Base-by-base conservation (phyloP, 768 basidiomycete species). In the Boletales sp. region DNA sequence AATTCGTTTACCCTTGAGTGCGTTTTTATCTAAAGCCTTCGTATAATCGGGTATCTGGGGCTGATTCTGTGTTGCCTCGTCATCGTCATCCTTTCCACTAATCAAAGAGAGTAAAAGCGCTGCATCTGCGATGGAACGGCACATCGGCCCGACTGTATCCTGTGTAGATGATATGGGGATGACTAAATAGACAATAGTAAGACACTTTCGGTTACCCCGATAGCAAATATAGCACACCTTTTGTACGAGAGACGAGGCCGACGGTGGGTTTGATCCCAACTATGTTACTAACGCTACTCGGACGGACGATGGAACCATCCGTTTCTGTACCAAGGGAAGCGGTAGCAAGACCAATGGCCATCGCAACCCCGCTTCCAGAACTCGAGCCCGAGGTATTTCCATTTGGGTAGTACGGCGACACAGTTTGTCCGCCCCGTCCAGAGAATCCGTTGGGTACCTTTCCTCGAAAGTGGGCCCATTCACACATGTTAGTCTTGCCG, bases 111-210 rank as follows among this genome's bases (percentile, higher is more conserved):
- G 69, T 1, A 83, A 70, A 19, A 78, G 70, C 0, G 81, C 80
- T 0, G 80, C 80, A 47, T 84, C 83, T 2, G 76, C 64, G n/a
- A 83, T 55, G 3, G 77, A 76, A 12, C 82, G 73, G 4, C 77
- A 70, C 60, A 84, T 75, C 0, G 83, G 81, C 0, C 83, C 83
- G 4, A 78, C 69, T 4, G 82, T 78, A 58, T 84, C 83, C 60
- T 83, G 81, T 52, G 81, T 72, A 12, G 62, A 65, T 1, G 79
- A 82, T 18, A 81, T 79, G 1, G 83, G 82, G 14, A 83, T 68
- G n/a, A 83, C 82, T 81, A 48, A 7, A 30, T 38, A 27, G 21
- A 8, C 0, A 2, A 17, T 11, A 9, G 21, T 57, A 11, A 14
- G 10, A 15, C 14, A 37, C 2, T 37, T 21, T 15, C 24, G 24